Percentiles rank a stretch among this genome's conserved stretches.
These are phyloP conservation scores for Globisporangium spiculum DNA, from an alignment of 352 stramenopile genomes.

Conservation along the genomic window DNA sequence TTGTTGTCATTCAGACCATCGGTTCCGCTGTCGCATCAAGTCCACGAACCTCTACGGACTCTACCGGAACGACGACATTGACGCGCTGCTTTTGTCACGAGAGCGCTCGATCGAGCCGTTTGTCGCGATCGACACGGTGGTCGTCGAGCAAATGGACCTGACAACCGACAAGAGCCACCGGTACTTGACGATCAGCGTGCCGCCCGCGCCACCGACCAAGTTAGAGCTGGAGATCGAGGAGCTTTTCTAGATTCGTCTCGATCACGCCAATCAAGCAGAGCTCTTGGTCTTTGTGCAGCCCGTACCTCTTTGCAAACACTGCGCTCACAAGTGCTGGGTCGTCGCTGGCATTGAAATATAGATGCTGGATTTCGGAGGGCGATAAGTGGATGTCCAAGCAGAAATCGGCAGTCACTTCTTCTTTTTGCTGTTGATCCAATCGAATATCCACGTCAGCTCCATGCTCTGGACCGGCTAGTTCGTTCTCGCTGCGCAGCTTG, in stretches of 20 bases:
- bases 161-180: slow-evolving; percentile 54
- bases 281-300: slow-evolving; percentile 27
- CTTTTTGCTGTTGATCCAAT: background rate
- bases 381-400: slow-evolving; percentile 43
- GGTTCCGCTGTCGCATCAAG: slow-evolving; percentile 74
- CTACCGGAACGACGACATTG: slow-evolving; percentile 63
- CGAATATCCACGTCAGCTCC: background rate
- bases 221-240: slow-evolving; percentile 62
- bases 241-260: slow-evolving; percentile 50
- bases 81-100: slow-evolving; percentile 32
- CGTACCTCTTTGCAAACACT: slow-evolving; percentile 28
- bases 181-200: slow-evolving; percentile 46
- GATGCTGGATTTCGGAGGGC: slow-evolving; percentile 34
- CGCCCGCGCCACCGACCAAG: slow-evolving; percentile 30
- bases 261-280: slow-evolving; percentile 31
- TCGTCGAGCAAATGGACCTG: slow-evolving; percentile 69
- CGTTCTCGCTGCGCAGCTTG: background rate
- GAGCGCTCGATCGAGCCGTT: slow-evolving; percentile 38
- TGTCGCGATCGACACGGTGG: slow-evolving; percentile 58
- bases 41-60: slow-evolving; percentile 63
- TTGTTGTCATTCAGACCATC: slow-evolving; percentile 26
- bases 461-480: background rate
- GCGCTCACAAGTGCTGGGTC: slow-evolving; percentile 27
- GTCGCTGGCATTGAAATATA: slow-evolving; percentile 30
- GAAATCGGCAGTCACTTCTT: slow-evolving; percentile 17